phyloP scores from a whole-genome alignment of 305 asterid species.

The Withania somnifera region DNA sequence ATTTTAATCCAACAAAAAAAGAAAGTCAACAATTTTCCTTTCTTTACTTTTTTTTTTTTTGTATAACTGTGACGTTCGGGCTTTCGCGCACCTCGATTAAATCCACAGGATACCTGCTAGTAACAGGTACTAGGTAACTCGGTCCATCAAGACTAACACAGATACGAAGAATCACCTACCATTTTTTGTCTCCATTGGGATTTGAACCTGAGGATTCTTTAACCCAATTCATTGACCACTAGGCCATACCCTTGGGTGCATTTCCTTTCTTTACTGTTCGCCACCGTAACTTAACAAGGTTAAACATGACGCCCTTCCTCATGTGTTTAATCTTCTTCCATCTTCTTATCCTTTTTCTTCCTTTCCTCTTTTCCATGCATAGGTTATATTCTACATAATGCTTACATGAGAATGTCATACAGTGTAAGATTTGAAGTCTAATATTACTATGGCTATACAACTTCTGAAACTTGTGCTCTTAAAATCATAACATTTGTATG shows the following conservation, averaged over 20 bases:
- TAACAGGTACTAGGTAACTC: too few species aligned
- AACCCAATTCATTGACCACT: too few species aligned
- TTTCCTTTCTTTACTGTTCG: not conserved
- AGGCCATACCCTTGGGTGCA: too few species aligned
- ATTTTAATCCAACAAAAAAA: not conserved
- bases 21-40: not conserved
- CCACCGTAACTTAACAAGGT: not conserved
- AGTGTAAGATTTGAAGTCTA: not conserved
- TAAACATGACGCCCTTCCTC: not conserved
- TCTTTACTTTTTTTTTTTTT: too few species aligned
- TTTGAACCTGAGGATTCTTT: too few species aligned
- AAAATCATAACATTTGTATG: not conserved
- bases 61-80: too few species aligned
- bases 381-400: not conserved
- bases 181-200: too few species aligned
- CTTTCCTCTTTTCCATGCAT: not conserved
- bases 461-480: not conserved
- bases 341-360: not conserved
- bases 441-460: not conserved
- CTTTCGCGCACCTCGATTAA: too few species aligned
- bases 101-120: too few species aligned
- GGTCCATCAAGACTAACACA: too few species aligned
- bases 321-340: not conserved
- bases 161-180: too few species aligned
- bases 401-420: not conserved